Conservation (phyloP, 164 flowering plant species). For the Stephania yunnanensis region DNA sequence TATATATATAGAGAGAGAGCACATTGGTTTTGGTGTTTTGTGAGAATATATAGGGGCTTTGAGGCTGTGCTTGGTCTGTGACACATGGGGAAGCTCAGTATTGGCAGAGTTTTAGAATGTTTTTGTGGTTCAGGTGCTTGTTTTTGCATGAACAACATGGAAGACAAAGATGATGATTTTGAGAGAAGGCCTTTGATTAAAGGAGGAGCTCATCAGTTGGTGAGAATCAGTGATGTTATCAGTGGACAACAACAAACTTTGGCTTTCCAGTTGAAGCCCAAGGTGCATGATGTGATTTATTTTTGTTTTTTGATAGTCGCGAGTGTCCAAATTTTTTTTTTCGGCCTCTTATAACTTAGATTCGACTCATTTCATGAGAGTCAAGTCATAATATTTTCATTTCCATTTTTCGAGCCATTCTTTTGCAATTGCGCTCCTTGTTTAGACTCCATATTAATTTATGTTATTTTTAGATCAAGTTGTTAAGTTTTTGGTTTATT, state of each 20-base stretch:
- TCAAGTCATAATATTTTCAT: too few relatives aligned
- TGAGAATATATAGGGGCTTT: too few relatives aligned
- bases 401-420: neutral
- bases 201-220: constrained; percentile 19
- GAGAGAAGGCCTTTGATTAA: constrained; percentile 45
- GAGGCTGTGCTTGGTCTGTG: neutral
- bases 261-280: constrained; percentile 71
- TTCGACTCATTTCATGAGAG: too few relatives aligned
- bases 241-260: constrained; percentile 58
- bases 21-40: too few relatives aligned
- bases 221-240: constrained; percentile 51
- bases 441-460: neutral
- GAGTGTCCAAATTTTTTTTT: too few relatives aligned
- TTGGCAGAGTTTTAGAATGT: constrained; percentile 52
- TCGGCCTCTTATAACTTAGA: too few relatives aligned
- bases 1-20: too few relatives aligned
- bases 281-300: constrained; percentile 27
- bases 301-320: too few relatives aligned
- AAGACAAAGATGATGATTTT: constrained; percentile 19
- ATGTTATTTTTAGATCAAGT: neutral
- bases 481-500: neutral
- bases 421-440: neutral
- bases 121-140: constrained; percentile 52
- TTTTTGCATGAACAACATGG: constrained; percentile 45
- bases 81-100: constrained; percentile 52